phyloP scores from a whole-genome alignment of 2,329 filamentous ascomycete species.

The Aspergillus brasiliensis region DNA sequence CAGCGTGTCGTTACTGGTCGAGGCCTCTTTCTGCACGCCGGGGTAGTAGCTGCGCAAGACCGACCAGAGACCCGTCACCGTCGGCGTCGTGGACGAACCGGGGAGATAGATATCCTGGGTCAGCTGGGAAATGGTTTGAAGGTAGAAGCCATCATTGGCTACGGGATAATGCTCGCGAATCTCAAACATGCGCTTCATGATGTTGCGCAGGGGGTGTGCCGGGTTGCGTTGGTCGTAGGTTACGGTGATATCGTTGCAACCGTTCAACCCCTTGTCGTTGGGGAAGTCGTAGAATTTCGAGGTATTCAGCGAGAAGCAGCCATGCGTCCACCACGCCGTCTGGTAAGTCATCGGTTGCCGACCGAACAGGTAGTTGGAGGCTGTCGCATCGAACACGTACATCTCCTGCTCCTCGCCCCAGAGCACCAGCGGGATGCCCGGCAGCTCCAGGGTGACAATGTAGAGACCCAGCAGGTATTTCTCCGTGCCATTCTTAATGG shows the following conservation, averaged over 20 bases:
- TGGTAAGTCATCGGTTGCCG: slow-evolving; percentile 62
- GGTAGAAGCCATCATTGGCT: slow-evolving; percentile 59
- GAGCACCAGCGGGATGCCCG: slow-evolving; percentile 61
- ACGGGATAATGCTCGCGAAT: slow-evolving; percentile 58
- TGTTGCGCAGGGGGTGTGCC: slow-evolving; percentile 60
- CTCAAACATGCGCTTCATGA: slow-evolving; percentile 62
- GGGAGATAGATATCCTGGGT: slow-evolving; percentile 53
- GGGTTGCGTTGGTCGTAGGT: slow-evolving; percentile 64
- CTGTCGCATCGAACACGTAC: slow-evolving; percentile 64
- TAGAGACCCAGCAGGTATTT: slow-evolving; percentile 59
- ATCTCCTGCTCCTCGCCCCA: slow-evolving; percentile 69
- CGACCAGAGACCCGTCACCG: slow-evolving; percentile 63
- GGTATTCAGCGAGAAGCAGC: slow-evolving; percentile 60
- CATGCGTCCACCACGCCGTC: slow-evolving; percentile 64
- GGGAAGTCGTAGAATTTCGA: slow-evolving; percentile 61
- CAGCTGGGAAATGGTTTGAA: slow-evolving; percentile 58
- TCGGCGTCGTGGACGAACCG: slow-evolving; percentile 54
- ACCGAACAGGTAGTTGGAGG: slow-evolving; percentile 65
- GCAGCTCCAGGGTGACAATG: slow-evolving; percentile 59
- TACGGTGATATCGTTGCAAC: slow-evolving; percentile 59
- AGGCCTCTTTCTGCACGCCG: slow-evolving; percentile 50
- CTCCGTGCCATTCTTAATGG: slow-evolving; percentile 57
- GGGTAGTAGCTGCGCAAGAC: slow-evolving; percentile 54
- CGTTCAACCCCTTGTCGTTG: slow-evolving; percentile 53
- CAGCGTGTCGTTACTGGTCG: slow-evolving; percentile 46